Evolutionary conservation across 352 stramenopile genomes (phyloP), one percentile per base, ranked within the genome.

Genomic region (Phytophthora uliginosa): DNA sequence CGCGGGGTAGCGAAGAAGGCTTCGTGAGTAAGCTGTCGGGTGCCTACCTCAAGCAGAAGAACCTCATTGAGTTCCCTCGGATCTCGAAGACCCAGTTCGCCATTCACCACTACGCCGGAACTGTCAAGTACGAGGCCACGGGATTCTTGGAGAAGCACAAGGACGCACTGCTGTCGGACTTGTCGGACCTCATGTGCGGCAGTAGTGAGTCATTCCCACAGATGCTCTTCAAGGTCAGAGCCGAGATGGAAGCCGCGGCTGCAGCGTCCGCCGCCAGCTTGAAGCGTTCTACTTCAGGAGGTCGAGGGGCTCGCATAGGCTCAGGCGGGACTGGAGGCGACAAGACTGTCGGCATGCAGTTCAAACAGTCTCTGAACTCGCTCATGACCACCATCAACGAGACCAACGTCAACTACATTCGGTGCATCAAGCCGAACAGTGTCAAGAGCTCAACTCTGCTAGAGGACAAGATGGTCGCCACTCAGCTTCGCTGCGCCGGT

Each of bases 121-220:
- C 80, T 15, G 97, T 99, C n/a, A 85, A 83, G 42, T 99, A 99
- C 76, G 86, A 95, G 45, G 86, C 92, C 3, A 83, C 59, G 3
- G 94, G 93, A 2, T 99, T 99, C 69, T 67, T 98, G 4, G 96
- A 99, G 69, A 98, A 98, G 72, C 98, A 99, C 84, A 96, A 97
- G 73, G 93, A 98, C 70, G 90, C 91, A 3, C 71, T 99, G 34
- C 91, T 95, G 10, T 96, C 97, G 26, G 95, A 99, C 73, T 84
- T 99, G 54, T 94, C 91, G 34, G 77, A 89, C 33, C 75, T 95
- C 10, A 90, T 95, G 84, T 82, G 82, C 18, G 61, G 68, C 33
- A 91, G 85, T 51, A 51, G 69, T 26, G 76, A 89, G 48, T 31
- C 59, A 28, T 94, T 91, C 59, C 60, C 89, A n/a, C 69, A 74